Conservation (phyloP, 139 green algal species). For the Chlamydomonas sphaeroides region DNA sequence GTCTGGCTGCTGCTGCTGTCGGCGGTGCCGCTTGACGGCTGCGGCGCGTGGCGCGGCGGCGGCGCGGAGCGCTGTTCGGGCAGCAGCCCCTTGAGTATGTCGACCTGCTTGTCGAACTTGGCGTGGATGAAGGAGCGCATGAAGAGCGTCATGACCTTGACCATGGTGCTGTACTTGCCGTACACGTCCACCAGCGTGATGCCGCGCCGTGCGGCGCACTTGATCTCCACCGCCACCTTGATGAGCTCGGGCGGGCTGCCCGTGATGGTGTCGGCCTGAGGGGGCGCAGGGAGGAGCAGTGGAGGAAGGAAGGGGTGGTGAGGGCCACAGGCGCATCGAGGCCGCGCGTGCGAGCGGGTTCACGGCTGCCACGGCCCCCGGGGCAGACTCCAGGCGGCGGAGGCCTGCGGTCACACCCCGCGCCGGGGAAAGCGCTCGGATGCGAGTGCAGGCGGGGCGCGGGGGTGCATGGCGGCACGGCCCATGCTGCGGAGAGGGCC, state of each 20-base stretch:
- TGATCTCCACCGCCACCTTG: conserved; percentile 56
- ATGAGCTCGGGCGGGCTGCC: conserved; percentile 43
- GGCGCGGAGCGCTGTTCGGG: neutral
- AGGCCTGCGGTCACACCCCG: too few relatives aligned
- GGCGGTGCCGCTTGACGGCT: neutral
- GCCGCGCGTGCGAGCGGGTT: too few relatives aligned
- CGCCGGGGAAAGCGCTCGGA: too few relatives aligned
- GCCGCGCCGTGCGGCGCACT: conserved; percentile 49
- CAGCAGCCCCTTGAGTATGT: conserved; percentile 35
- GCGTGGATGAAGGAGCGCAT: conserved; percentile 32
- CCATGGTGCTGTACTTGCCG: conserved; percentile 49
- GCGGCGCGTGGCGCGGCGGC: neutral
- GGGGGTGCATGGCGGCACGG: too few relatives aligned
- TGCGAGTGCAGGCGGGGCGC: too few relatives aligned
- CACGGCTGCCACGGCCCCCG: too few relatives aligned
- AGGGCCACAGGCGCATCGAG: too few relatives aligned
- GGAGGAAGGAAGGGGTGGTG: too few relatives aligned
- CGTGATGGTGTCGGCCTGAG: too few relatives aligned
- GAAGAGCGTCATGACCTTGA: conserved; percentile 49
- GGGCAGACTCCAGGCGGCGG: too few relatives aligned
- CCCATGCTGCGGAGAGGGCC: too few relatives aligned
- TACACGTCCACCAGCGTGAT: conserved; percentile 59
- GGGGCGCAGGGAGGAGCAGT: too few relatives aligned
- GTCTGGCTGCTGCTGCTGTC: neutral
- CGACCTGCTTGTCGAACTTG: conserved; percentile 53